Evolutionary conservation across 345 rosid species (phyloP), one percentile per base, ranked within the genome.

Genomic region (Triadica sebifera): DNA sequence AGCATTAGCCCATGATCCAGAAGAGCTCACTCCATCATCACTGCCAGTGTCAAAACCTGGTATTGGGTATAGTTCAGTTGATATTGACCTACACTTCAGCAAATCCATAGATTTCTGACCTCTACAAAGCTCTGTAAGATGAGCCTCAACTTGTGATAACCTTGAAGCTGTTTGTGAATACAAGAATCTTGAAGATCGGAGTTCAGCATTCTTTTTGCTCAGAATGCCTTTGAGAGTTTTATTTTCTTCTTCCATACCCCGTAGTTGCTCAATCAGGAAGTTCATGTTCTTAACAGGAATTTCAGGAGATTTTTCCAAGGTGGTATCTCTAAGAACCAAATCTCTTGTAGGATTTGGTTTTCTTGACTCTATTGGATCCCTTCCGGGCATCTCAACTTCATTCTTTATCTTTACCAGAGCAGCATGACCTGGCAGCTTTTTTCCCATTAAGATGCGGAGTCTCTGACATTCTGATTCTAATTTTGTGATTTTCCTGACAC

Each of bases 391-490:
- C 34, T 29, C 34, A 29, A 29, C 34, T 29, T 29, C 34, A 29
- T 29, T 29, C 34, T 29, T 29, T 29, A 29, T 29, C 34, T 29
- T 86, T 55, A 57, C 60, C 60, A 81, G 49, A 62, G 88, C 84
- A 34, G 89, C 79, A 59, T 86, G 84, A 58, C 89, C 90, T 0
- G 88, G 90, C 29, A 82, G 80, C 90, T 87, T 88, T 80, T 92
- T 95, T 41, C 85, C 87, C 70, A 81, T 60, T 59, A 86, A 74
- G 25, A 84, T 65, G 2, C 89, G 89, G 57, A 91, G 81, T 67
- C 89, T 93, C 76, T 93, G 88, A 77, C 97, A 93, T 76, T 95
- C 99, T 20, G 81, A 86, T 84, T 95, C 99, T 51, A 95, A 79
- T 80, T 85, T 91, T 4, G 90, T 67, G 29, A 91, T 81, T 81